Evolutionary conservation across 768 basidiomycete genomes (phyloP).

Genomic region (Albatrellus ellisii): DNA sequence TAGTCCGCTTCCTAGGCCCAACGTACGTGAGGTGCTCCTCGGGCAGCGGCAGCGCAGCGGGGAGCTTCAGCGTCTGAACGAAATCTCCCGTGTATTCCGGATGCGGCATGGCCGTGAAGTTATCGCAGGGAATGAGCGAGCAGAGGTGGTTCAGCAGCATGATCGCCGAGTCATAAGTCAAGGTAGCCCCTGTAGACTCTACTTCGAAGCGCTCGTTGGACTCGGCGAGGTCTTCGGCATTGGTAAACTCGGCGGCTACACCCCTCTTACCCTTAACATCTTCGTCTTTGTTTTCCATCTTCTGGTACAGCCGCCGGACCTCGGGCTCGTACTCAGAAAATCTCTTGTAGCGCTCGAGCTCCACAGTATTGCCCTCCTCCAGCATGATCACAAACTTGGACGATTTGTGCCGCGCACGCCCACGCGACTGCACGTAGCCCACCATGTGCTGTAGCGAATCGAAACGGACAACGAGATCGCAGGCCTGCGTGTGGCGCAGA

Average conservation of each 20-base stretch:
- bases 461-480: constrained; percentile 79
- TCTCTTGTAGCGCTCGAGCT: constrained; percentile 42
- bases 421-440: constrained; percentile 82
- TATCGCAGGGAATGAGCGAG: constrained; percentile 59
- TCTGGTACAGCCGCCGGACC: constrained; percentile 49
- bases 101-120: constrained; percentile 44
- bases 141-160: constrained; percentile 65
- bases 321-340: constrained; percentile 51
- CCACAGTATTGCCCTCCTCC: constrained; percentile 39
- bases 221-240: constrained; percentile 39
- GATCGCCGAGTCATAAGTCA: constrained; percentile 70
- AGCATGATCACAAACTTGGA: constrained; percentile 81
- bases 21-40: constrained; percentile 37
- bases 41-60: constrained; percentile 50
- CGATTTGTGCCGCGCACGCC: constrained; percentile 62
- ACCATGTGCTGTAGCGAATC: constrained; percentile 74
- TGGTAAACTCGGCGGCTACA: constrained; percentile 33
- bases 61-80: constrained; percentile 43
- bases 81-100: constrained; percentile 58
- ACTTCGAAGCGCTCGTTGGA: constrained; percentile 73
- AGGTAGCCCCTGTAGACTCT: constrained; percentile 56
- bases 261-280: no score
- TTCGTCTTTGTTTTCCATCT: constrained; percentile 18
- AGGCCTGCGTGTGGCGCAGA: no score
- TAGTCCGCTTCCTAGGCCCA: constrained; percentile 51